Base-by-base conservation (phyloP, 139 green algal genomes). In the Zygnema circumcarinatum region DNA sequence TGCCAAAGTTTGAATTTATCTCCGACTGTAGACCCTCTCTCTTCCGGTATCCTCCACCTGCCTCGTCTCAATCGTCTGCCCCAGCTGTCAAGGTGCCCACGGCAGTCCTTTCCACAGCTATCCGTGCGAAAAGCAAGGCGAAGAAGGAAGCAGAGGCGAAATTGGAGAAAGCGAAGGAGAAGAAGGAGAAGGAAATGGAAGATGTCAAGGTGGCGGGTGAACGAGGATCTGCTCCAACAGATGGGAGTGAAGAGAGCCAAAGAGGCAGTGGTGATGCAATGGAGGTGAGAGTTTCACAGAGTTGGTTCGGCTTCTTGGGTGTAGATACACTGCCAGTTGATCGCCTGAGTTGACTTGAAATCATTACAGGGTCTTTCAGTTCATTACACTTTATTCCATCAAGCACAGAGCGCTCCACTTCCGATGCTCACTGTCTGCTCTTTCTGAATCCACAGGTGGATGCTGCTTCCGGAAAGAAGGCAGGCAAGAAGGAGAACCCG, bases 31-130 rank as follows among this genome's bases (percentile, higher is more conserved):
- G 90, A 74, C 94, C 97, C 3, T 96, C 92, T 1, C 76, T 94
- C 73, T 99, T 98, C 91, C 95, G 94, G 21, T 98, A 99, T 93
- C 93, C 96, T 0, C 83, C 94, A 36, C 94, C 95, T 0, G 81
- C 98, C 3, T 92, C 92, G 0, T 76, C 74, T 16, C 91, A 94
- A 22, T 78, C 83, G 31, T 93, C 94, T 74, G 93, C 91, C 73
- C 94, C 94, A 82, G 92, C 87, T 2, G 40, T 40, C 81, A 98
- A 98, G 94, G 92, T 97, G 31, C 94, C 95, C 67, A 98, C 95
- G 22, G 97, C 97, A 0, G 94, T 99, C 79, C 94, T 99, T 62
- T 99, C 96, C 32, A 99, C 96, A 20, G 98, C 97, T 1, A 94
- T 90, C 2, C 96, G 96, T 29, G 84, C 86, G 1, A 93, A 92